Percentiles rank a stretch among this genome's conserved stretches.
Conservation (phyloP, 2,329 filamentous ascomycete genomes). For the Monosporascus cannonballus region DNA sequence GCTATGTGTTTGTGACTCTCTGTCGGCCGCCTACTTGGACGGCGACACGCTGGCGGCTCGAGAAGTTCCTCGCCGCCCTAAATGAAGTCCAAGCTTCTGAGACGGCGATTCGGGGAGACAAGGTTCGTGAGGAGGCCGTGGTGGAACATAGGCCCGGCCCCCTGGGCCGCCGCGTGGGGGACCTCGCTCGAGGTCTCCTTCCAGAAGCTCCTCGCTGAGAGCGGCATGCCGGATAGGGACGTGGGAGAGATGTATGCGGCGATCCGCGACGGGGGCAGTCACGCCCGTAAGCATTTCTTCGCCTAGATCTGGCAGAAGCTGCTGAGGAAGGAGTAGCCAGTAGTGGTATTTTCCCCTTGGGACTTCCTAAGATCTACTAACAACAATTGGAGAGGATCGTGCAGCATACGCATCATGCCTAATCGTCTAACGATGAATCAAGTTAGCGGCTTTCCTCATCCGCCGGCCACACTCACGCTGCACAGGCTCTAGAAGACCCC, state of each 20-base stretch:
- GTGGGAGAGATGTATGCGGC: too few species aligned
- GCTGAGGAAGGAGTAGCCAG: background rate
- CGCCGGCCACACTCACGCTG: too few species aligned
- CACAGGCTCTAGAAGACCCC: too few species aligned
- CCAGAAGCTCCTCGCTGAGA: background rate
- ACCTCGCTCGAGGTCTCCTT: background rate
- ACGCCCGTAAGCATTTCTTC: background rate
- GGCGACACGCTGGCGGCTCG: slow-evolving; percentile 26
- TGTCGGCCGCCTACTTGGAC: slow-evolving; percentile 30
- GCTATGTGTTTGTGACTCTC: too few species aligned
- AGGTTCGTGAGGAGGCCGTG: background rate
- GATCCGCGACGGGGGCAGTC: background rate
- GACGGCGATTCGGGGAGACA: background rate
- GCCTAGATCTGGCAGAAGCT: background rate
- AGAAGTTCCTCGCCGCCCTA: slow-evolving; percentile 6
- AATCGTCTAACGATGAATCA: too few species aligned
- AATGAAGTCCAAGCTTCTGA: background rate
- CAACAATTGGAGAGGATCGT: too few species aligned
- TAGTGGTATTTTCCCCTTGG: background rate
- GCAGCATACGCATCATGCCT: too few species aligned
- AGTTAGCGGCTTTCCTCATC: too few species aligned
- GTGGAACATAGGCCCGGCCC: background rate
- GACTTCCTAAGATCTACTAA: too few species aligned
- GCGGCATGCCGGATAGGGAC: background rate
- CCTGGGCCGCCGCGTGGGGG: background rate